Evolutionary conservation across 306 rosid genomes (phyloP), one percentile per base, ranked within the genome.

Genomic region (Heteromeles arbutifolia): DNA sequence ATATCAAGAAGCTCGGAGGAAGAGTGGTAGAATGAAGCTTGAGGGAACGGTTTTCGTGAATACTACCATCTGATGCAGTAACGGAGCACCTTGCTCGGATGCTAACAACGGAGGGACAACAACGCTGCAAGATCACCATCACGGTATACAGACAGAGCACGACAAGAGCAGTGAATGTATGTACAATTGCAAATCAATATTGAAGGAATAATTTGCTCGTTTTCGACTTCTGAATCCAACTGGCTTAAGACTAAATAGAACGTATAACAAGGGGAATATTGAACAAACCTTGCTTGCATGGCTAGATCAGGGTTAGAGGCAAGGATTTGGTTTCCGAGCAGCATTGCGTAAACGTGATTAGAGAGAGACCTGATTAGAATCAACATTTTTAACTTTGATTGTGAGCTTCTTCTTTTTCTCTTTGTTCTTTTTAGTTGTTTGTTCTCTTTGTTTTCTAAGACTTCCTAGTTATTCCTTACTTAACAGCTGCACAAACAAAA

Each of bases 321-420:
- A 70, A 53, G 29, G 71, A 69, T 68, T 72, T 48, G 56, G 50
- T 37, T 34, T 68, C 32, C 32, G 67, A 80, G 75, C 66, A 48
- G 61, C 64, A 71, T 71, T 11, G 26, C 37, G 4, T 17, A 18
- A 29, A 32, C 50, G 21, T 22, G 29, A 34, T 24, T 3, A 34
- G 28, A 31, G 25, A 34, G 28, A 31, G 25, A 4, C 53, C 53
- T 45, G 7, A 45, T 14, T 45, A 13, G 52, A 45, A 45, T 45
- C 53, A 45, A 71, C 74, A 71, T 53, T 54, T 29, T 71, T 71
- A 18, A 77, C 78, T 81, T 72, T 59, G 85, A 81, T 81, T 77
- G 81, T 66, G 77, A 72, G 81, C 74, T 72, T 81, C 84, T 43
- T 62, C 67, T 3, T 67, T 63, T 71, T 50, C 19, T 25, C 15